Percentiles rank a stretch among this genome's conserved stretches.
These are phyloP conservation scores for Botryosphaeria agaves DNA, from an alignment of 2,329 filamentous ascomycete species.

Conservation along the genomic window DNA sequence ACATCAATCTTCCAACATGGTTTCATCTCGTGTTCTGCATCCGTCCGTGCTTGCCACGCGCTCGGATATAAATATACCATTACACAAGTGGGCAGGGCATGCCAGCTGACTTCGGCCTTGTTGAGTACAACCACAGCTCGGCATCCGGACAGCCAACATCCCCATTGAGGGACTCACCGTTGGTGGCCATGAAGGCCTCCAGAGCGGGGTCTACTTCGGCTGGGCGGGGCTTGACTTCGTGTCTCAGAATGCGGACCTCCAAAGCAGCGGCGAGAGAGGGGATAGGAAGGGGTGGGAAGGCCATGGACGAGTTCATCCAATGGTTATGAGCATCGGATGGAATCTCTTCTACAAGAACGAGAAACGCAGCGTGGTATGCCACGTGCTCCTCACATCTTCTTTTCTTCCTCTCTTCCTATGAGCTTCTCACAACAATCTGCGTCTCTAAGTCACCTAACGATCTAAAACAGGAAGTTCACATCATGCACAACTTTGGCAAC, in stretches of 20 bases:
- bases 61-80: background rate
- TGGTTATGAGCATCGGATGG: constrained; percentile 90
- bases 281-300: constrained; percentile 1
- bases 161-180: constrained; percentile 53
- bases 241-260: constrained; percentile 4
- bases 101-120: background rate
- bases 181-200: constrained; percentile 41
- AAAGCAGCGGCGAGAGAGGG: constrained; percentile 3
- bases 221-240: constrained; percentile 69
- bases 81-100: background rate
- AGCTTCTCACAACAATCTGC: too few species aligned
- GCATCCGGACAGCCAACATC: constrained; percentile 90
- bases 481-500: constrained; percentile 56
- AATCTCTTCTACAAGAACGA: constrained; percentile 96
- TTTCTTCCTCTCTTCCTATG: constrained; percentile 1
- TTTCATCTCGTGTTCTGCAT: background rate
- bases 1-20: background rate
- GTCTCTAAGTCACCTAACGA: constrained; percentile 32
- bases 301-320: constrained; percentile 44
- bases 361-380: constrained; percentile 55
- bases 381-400: too few species aligned
- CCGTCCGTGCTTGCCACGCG: background rate
- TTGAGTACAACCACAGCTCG: constrained; percentile 40
- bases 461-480: too few species aligned
- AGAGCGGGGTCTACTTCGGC: constrained; percentile 84